Conservation (phyloP, 2,329 filamentous ascomycete species). For the Shiraia bambusicola region DNA sequence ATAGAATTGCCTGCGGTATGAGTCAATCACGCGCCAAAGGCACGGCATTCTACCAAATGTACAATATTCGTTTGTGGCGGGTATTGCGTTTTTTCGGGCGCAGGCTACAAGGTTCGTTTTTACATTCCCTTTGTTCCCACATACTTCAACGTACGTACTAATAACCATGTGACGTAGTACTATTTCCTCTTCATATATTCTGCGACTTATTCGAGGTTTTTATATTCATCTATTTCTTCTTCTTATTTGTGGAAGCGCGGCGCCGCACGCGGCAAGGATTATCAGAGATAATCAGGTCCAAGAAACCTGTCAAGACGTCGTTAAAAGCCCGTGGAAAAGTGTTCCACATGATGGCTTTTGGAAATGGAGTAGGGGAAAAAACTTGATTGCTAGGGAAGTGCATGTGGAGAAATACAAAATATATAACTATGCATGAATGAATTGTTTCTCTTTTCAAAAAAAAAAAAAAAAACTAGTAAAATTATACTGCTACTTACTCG, state of each 20-base stretch:
- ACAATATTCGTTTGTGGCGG: conserved; percentile 51
- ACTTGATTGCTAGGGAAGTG: too few relatives aligned
- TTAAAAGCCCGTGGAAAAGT: too few relatives aligned
- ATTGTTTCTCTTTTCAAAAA: too few relatives aligned
- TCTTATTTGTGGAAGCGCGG: conserved; percentile 43
- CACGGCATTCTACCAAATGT: conserved; percentile 51
- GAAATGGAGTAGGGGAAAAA: too few relatives aligned
- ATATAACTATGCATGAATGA: too few relatives aligned
- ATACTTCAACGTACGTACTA: not conserved
- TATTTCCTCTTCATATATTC: conserved; percentile 47
- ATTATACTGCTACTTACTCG: too few relatives aligned
- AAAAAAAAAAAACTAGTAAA: too few relatives aligned
- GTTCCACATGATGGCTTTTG: too few relatives aligned
- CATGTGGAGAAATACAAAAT: too few relatives aligned
- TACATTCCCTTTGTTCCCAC: not conserved
- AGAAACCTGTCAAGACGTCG: conserved; percentile 44
- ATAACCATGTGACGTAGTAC: conserved; percentile 26
- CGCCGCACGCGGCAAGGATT: conserved; percentile 50
- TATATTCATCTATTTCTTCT: conserved; percentile 40
- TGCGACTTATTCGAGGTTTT: conserved; percentile 46
- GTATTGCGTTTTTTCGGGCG: conserved; percentile 44
- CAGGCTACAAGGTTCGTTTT: conserved; percentile 40
- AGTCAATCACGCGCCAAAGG: conserved; percentile 51
- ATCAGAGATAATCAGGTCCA: conserved; percentile 46
- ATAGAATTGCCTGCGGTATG: conserved; percentile 53